Evolutionary conservation across 2,329 filamentous ascomycete species (phyloP), one percentile per base, ranked within the genome.

Genomic region (Cryphonectria nitschkei): DNA sequence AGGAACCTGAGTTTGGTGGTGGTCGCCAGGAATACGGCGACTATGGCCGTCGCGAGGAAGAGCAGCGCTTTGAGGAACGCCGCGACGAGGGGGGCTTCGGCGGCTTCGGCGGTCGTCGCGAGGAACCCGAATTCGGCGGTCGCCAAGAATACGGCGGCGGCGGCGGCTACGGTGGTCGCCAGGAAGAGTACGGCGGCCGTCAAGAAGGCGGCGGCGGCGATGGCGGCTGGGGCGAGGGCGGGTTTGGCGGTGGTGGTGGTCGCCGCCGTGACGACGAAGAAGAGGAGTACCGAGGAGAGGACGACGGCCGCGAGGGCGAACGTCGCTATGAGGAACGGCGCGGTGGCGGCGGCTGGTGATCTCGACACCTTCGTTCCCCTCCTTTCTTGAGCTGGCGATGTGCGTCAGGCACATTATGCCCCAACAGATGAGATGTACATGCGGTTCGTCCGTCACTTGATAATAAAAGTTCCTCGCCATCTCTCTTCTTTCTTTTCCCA

Each of bases 151-250:
- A 63, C 46, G 70, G 68, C 2, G 50, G 58, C 16, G 37, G 37
- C 37, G 37, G 37, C 37, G 37, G 37, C 37, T 39, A 39, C 37
- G 37, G 50, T 16, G 65, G 68, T 29, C 73, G 73, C 41, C 16
- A 77, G n/a, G 74, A 77, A n/a, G 74, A 76, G 19, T 65, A 71
- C 19, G 72, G 75, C 14, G 71, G 70, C 34, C 68, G 72, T 8
- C 63, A 63, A 7, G 68, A 67, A 50, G 68, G 65, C 52, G 70
- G 68, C 2, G 46, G 60, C 16, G 68, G 65, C 52, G 70, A 67
- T 1, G 46, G 60, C 16, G 50, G 67, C 6, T 13, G 72, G 37
- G 34, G 39, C 22, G 61, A 46, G 1, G 54, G 54, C 26, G 46
- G 46, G 19, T 61, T 34, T 32, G 58, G 58, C 26, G 58, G 37